phyloP scores from a whole-genome alignment of 176 grass and related monocot species.

The Bonia amplexicaulis region DNA sequence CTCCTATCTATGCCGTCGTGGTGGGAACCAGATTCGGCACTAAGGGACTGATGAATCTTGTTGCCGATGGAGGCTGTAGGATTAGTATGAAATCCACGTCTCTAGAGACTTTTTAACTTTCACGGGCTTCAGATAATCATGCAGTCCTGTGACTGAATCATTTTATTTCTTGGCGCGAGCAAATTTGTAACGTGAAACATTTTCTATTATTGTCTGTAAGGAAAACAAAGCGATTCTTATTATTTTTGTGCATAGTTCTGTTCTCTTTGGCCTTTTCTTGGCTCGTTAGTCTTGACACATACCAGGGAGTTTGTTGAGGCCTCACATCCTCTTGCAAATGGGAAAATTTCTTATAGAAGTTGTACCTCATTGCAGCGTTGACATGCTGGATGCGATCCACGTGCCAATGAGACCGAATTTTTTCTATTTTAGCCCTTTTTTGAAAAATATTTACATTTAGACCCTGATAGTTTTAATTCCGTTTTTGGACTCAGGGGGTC shows the following conservation, averaged over 20 bases:
- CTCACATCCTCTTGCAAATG: background rate
- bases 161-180: background rate
- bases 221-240: background rate
- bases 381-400: background rate
- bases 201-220: background rate
- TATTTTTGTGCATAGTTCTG: background rate
- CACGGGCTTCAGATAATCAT: background rate
- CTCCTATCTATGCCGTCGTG: background rate
- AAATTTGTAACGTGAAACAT: slow-evolving; percentile 10
- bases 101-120: background rate
- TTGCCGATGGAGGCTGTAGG: background rate
- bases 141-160: background rate
- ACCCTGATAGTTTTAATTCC: too few relatives aligned
- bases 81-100: background rate
- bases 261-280: background rate
- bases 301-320: background rate
- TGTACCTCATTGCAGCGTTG: background rate
- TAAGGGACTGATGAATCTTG: background rate
- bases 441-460: too few relatives aligned
- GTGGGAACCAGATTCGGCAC: background rate
- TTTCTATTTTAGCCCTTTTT: too few relatives aligned
- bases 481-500: too few relatives aligned
- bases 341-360: background rate
- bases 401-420: too few relatives aligned
- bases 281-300: background rate